Conservation (phyloP, 495 filamentous ascomycete genomes). For the Penicillium waksmanii region DNA sequence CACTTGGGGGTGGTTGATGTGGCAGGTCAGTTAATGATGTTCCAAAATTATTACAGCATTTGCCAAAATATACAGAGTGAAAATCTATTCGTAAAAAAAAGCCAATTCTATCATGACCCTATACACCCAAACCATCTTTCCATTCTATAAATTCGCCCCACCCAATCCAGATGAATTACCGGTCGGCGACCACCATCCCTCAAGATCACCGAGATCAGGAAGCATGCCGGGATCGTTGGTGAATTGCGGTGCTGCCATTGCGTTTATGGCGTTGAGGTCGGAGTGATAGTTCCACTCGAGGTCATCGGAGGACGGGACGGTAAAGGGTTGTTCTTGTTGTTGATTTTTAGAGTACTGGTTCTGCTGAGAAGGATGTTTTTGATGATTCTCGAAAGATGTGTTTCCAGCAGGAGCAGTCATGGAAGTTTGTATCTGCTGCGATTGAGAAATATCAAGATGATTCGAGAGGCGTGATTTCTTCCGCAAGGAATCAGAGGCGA, state of each 20-base stretch:
- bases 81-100: background rate
- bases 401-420: slow-evolving; percentile 5
- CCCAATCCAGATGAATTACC: slow-evolving; percentile 24
- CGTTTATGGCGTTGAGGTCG: slow-evolving; percentile 27
- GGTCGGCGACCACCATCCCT: slow-evolving; percentile 45
- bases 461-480: slow-evolving; percentile 37
- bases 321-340: slow-evolving; percentile 12
- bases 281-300: slow-evolving; percentile 42
- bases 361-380: slow-evolving; percentile 11
- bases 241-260: slow-evolving; percentile 25
- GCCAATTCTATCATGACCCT: background rate
- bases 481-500: slow-evolving; percentile 21
- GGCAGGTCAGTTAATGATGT: too few relatives aligned
- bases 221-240: slow-evolving; percentile 30
- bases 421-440: slow-evolving; percentile 8
- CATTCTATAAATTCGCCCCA: slow-evolving; percentile 21
- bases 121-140: background rate
- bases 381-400: slow-evolving; percentile 8
- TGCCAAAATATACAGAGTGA: too few relatives aligned
- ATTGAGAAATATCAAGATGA: slow-evolving; percentile 6
- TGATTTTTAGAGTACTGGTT: slow-evolving; percentile 7
- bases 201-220: slow-evolving; percentile 42
- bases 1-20: slow-evolving; percentile 30
- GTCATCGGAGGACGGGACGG: slow-evolving; percentile 19
- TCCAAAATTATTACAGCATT: too few relatives aligned